phyloP scores from a whole-genome alignment of 1,284 basidiomycete genomes.

The Abortiporus biennis region DNA sequence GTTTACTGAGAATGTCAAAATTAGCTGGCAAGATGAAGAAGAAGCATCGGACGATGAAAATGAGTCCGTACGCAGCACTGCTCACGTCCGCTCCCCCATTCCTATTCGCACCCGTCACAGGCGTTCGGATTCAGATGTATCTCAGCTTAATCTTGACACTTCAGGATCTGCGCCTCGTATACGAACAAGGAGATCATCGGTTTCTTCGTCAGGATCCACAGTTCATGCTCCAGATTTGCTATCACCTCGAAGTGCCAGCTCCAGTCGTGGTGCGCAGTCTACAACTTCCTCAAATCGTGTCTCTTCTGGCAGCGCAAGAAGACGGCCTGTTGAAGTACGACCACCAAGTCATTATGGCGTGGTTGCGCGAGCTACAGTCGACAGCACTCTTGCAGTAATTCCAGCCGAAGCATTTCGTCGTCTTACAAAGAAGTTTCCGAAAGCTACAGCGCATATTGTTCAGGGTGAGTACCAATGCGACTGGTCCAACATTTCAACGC shows the following conservation, averaged over 20 bases:
- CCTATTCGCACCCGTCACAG: slow-evolving; percentile 21
- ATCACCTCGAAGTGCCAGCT: slow-evolving; percentile 19
- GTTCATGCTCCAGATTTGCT: slow-evolving; percentile 41
- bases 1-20: slow-evolving; percentile 96
- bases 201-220: slow-evolving; percentile 63
- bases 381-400: slow-evolving; percentile 97
- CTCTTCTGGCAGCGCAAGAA: slow-evolving; percentile 10
- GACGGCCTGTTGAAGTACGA: slow-evolving; percentile 10
- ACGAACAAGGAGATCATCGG: slow-evolving; percentile 41
- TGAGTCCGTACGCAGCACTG: slow-evolving; percentile 16
- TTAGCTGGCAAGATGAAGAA: slow-evolving; percentile 78
- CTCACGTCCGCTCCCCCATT: slow-evolving; percentile 6
- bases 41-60: slow-evolving; percentile 22
- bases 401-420: slow-evolving; percentile 95
- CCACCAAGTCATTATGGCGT: slow-evolving; percentile 47
- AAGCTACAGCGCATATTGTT: slow-evolving; percentile 95
- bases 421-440: slow-evolving; percentile 92
- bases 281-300: slow-evolving; percentile 9
- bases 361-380: slow-evolving; percentile 87
- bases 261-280: neutral
- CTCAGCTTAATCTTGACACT: slow-evolving; percentile 48
- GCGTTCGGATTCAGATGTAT: slow-evolving; percentile 56
- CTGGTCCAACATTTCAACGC: slow-evolving; percentile 9
- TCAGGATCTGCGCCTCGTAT: slow-evolving; percentile 23
- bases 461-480: slow-evolving; percentile 53